Conservation (phyloP, 1,284 basidiomycete species). For the Coniferiporia sulphurascens region DNA sequence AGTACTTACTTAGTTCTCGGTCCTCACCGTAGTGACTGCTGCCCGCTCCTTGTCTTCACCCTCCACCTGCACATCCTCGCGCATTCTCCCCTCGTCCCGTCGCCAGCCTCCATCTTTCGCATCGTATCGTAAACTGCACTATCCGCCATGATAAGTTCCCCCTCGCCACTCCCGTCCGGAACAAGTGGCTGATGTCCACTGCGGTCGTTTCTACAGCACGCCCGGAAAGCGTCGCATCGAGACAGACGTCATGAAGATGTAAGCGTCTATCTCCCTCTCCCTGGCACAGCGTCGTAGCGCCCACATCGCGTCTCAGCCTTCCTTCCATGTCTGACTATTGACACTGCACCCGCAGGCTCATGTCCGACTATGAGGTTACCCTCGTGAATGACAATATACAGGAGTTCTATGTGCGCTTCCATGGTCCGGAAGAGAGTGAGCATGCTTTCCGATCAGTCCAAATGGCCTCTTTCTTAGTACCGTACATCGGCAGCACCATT, state of each 20-base stretch:
- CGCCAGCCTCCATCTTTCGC: not conserved
- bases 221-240: slow-evolving; percentile 88
- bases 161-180: not conserved
- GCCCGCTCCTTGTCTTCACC: too few species aligned
- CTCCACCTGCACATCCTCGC: too few species aligned
- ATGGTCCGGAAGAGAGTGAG: slow-evolving; percentile 92
- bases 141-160: slow-evolving; percentile 11
- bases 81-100: too few species aligned
- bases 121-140: not conserved
- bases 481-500: slow-evolving; percentile 72
- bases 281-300: slow-evolving; percentile 4
- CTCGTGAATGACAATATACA: slow-evolving; percentile 99
- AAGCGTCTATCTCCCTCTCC: slow-evolving; percentile 29
- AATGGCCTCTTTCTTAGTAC: slow-evolving; percentile 10
- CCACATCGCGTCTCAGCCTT: not conserved
- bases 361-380: slow-evolving; percentile 96
- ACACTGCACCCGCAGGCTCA: slow-evolving; percentile 53
- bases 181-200: slow-evolving; percentile 1
- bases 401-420: slow-evolving; percentile 96
- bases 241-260: slow-evolving; percentile 99
- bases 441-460: slow-evolving; percentile 21
- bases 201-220: slow-evolving; percentile 43
- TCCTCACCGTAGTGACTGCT: too few species aligned
- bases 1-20: too few species aligned
- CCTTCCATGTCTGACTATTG: too few species aligned